Evolutionary conservation across 371 early-diverging fungal genomes (phyloP).

Genomic region (Actinomucor elegans): DNA sequence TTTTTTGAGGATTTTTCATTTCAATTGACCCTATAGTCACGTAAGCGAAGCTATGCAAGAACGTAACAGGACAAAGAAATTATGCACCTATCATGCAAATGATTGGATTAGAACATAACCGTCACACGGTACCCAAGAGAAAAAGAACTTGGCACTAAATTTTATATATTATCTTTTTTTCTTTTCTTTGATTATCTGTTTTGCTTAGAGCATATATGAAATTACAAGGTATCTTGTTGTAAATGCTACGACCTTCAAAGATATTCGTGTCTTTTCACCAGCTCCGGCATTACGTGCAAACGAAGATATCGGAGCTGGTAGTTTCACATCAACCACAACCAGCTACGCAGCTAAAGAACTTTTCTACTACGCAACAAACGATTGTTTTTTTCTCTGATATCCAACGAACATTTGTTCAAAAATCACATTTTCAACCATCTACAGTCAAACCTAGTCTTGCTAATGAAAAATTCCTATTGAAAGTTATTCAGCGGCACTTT

Average conservation of each 20-base stretch:
- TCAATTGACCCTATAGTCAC: too few relatives aligned
- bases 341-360: not conserved
- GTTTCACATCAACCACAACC: slow-evolving; percentile 12
- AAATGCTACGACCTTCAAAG: slow-evolving; percentile 30
- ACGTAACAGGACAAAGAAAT: too few relatives aligned
- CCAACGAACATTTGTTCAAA: slow-evolving; percentile 7
- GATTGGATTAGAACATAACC: too few relatives aligned
- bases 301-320: slow-evolving; percentile 28
- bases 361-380: slow-evolving; percentile 17
- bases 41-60: too few relatives aligned
- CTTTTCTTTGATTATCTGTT: not conserved
- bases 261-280: slow-evolving; percentile 34
- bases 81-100: too few relatives aligned
- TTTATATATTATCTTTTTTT: too few relatives aligned
- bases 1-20: too few relatives aligned
- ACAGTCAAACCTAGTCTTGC: not conserved
- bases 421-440: not conserved
- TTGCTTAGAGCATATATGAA: not conserved
- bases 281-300: slow-evolving; percentile 32
- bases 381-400: slow-evolving; percentile 4
- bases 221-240: not conserved
- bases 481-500: slow-evolving; percentile 21
- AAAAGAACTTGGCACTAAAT: too few relatives aligned
- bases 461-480: slow-evolving; percentile 8
- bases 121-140: too few relatives aligned